A percentile compares a stretch with the other conserved stretches of the same genome.
These are phyloP conservation scores for Boletus sp. DNA, from an alignment of 768 basidiomycete genomes.

Conservation along the genomic window DNA sequence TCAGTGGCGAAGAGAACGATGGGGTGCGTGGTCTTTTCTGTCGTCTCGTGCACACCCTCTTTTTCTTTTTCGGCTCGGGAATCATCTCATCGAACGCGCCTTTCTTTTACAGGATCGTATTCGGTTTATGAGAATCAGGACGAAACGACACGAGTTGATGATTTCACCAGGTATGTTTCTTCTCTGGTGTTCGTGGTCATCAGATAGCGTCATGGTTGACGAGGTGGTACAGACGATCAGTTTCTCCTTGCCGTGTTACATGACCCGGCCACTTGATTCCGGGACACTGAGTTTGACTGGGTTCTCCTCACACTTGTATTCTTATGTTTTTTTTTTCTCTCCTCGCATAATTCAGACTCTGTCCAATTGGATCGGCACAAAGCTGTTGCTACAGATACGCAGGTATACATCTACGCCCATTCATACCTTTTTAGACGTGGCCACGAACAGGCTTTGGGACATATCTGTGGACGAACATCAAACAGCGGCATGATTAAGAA, in stretches of 20 bases:
- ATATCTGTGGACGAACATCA: conserved; percentile 14
- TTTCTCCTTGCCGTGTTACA: conserved; percentile 83
- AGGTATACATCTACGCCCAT: neutral
- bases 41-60: neutral
- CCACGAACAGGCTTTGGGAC: conserved; percentile 17
- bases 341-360: conserved; percentile 8
- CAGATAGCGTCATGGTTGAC: neutral
- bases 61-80: neutral
- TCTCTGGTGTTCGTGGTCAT: neutral
- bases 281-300: neutral
- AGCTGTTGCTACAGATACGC: neutral
- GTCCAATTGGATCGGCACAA: neutral
- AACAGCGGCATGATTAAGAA: neutral
- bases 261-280: conserved; percentile 53
- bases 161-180: conserved; percentile 78
- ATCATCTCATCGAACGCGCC: neutral
- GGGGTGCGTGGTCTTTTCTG: conserved; percentile 40
- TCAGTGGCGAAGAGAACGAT: conserved; percentile 60
- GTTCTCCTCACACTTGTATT: conserved; percentile 7
- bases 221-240: conserved; percentile 53
- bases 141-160: conserved; percentile 89
- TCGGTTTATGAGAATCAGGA: conserved; percentile 86
- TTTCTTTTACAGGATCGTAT: conserved; percentile 66
- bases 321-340: conserved; percentile 5
- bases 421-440: conserved; percentile 6